Evolutionary conservation across 192 early-diverging fungal genomes (phyloP).

Genomic region (Rhizoclosmatium globosum): DNA sequence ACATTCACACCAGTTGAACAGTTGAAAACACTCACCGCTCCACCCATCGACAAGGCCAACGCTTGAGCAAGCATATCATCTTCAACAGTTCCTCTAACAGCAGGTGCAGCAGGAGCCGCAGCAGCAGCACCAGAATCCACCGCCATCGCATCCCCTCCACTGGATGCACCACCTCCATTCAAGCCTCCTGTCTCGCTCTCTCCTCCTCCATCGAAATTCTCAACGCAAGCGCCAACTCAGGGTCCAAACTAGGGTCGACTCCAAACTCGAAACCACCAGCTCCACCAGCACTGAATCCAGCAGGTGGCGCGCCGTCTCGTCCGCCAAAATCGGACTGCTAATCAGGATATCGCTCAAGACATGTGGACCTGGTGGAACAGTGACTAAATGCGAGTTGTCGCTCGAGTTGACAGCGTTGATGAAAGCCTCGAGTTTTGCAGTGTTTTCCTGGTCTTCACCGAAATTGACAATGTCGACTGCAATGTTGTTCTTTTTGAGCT

Average conservation of each 20-base stretch:
- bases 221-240: slow-evolving; percentile 91
- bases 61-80: slow-evolving; percentile 74
- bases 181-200: slow-evolving; percentile 84
- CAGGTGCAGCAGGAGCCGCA: slow-evolving; percentile 17
- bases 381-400: slow-evolving; percentile 92
- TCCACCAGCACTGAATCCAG: slow-evolving; percentile 67
- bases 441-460: slow-evolving; percentile 91
- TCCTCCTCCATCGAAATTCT: slow-evolving; percentile 98
- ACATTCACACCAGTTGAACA: slow-evolving; percentile 13
- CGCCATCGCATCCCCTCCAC: slow-evolving; percentile 47
- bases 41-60: slow-evolving; percentile 78
- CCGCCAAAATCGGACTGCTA: slow-evolving; percentile 85
- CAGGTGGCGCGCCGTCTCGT: slow-evolving; percentile 78
- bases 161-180: slow-evolving; percentile 20
- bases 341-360: slow-evolving; percentile 89
- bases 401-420: slow-evolving; percentile 88
- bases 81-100: slow-evolving; percentile 43
- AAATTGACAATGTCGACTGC: slow-evolving; percentile 96
- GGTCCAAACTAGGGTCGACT: slow-evolving; percentile 92
- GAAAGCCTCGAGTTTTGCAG: slow-evolving; percentile 90
- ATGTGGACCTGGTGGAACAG: slow-evolving; percentile 93
- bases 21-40: slow-evolving; percentile 36
- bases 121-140: slow-evolving; percentile 45
- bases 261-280: slow-evolving; percentile 90
- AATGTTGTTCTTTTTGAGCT: slow-evolving; percentile 98